Conservation (phyloP, 495 filamentous ascomycete species). For the Xylaria longipes region DNA sequence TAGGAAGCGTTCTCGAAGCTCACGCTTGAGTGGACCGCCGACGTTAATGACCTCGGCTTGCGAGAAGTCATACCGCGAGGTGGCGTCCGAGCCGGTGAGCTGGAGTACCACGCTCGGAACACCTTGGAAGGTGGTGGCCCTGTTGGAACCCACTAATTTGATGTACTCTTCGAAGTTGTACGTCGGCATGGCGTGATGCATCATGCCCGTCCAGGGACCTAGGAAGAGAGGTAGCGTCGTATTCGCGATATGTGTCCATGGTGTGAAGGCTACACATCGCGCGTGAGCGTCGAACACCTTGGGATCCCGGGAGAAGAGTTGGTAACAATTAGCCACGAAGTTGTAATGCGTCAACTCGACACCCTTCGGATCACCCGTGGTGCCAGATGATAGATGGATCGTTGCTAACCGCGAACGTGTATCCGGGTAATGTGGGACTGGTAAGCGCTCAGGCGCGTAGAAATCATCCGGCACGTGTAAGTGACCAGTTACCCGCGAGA, state of each 20-base stretch:
- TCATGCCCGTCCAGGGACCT: constrained; percentile 37
- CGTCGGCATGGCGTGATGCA: constrained; percentile 39
- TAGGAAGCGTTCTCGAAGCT: constrained; percentile 27
- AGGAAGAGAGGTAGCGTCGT: constrained; percentile 47
- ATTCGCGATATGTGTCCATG: constrained; percentile 47
- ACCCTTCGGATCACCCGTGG: constrained; percentile 78
- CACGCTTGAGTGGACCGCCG: constrained; percentile 31
- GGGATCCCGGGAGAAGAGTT: constrained; percentile 43
- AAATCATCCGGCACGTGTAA: constrained; percentile 35
- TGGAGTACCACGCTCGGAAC: constrained; percentile 37
- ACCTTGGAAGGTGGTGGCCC: constrained; percentile 36
- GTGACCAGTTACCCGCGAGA: constrained; percentile 25
- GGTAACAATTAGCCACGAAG: constrained; percentile 64
- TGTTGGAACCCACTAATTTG: constrained; percentile 30
- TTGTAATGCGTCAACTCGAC: constrained; percentile 78
- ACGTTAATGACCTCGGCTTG: constrained; percentile 35
- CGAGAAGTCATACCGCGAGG: constrained; percentile 32
- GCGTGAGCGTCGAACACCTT: constrained; percentile 35
- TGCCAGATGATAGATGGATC: constrained; percentile 56
- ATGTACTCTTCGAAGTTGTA: constrained; percentile 36
- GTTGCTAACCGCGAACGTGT: constrained; percentile 32
- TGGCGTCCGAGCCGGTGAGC: constrained; percentile 33
- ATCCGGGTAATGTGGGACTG: constrained; percentile 45
- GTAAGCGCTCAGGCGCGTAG: constrained; percentile 33
- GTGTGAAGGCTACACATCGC: constrained; percentile 45